Conservation (phyloP, 2,329 filamentous ascomycete genomes). For the Stemphylium beticola region DNA sequence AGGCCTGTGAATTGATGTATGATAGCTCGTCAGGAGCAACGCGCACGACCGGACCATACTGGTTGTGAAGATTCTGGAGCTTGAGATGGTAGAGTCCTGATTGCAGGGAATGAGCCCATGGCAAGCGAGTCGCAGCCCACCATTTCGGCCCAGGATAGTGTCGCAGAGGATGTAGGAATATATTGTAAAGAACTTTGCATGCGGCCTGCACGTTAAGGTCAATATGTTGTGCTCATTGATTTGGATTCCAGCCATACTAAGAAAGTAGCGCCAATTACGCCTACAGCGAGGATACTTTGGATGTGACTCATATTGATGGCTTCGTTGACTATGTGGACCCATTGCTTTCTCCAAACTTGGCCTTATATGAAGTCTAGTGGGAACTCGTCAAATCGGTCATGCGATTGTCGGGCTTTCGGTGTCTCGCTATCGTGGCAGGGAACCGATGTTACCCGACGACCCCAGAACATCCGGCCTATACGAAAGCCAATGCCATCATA, state of each 20-base stretch:
- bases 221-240: background rate
- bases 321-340: background rate
- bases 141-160: slow-evolving; percentile 19
- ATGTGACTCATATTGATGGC: background rate
- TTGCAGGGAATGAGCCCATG: slow-evolving; percentile 35
- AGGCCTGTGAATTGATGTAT: slow-evolving; percentile 50
- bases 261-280: background rate
- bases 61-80: slow-evolving; percentile 18
- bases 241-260: background rate
- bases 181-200: slow-evolving; percentile 16
- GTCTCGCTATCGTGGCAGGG: background rate
- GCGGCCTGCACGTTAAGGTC: background rate
- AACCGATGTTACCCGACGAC: background rate
- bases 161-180: slow-evolving; percentile 25
- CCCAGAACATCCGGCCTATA: background rate
- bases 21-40: slow-evolving; percentile 57
- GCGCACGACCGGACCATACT: slow-evolving; percentile 54
- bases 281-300: background rate
- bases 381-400: background rate
- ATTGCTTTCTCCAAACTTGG: background rate
- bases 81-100: slow-evolving; percentile 15
- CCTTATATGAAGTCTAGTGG: background rate
- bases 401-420: slow-evolving; percentile 6
- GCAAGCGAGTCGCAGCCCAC: slow-evolving; percentile 43
- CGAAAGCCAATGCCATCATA: no score